Conservation (phyloP, 208 protist species). For the Phytomonas francai region DNA sequence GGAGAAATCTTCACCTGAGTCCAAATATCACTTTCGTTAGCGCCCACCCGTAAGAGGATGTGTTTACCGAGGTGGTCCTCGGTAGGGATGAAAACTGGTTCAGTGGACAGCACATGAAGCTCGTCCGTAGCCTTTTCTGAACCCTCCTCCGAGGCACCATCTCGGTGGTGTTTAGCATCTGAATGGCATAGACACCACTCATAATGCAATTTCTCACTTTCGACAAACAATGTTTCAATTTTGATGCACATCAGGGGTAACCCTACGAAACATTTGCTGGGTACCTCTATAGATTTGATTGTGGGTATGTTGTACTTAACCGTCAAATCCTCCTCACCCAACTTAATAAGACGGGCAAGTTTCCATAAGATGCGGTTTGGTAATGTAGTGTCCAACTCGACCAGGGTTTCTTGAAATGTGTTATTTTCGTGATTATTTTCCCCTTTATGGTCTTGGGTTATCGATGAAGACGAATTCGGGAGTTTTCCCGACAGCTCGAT, state of each 20-base stretch:
- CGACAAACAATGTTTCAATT: constrained; percentile 47
- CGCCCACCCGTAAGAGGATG: constrained; percentile 49
- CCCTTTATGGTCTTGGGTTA: constrained; percentile 7
- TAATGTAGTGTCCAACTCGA: constrained; percentile 40
- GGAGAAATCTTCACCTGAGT: constrained; percentile 47
- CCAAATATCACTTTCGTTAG: constrained; percentile 43
- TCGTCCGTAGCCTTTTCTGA: not conserved
- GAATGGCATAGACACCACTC: constrained; percentile 51
- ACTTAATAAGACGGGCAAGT: constrained; percentile 29
- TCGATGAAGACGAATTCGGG: not conserved
- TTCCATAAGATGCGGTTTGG: constrained; percentile 58
- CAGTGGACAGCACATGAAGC: constrained; percentile 31
- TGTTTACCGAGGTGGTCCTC: constrained; percentile 38
- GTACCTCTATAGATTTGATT: constrained; percentile 52
- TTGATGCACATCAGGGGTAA: constrained; percentile 54
- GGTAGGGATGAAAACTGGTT: constrained; percentile 41
- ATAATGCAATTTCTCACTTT: constrained; percentile 30
- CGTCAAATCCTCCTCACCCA: constrained; percentile 25
- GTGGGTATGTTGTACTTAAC: constrained; percentile 76
- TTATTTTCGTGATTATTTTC: constrained; percentile 1
- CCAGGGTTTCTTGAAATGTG: constrained; percentile 8
- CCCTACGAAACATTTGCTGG: constrained; percentile 56
- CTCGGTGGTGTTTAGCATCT: not conserved
- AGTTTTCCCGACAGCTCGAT: not conserved
- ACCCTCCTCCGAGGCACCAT: not conserved